Percentiles rank a stretch among this genome's conserved stretches.
phyloP scores from a whole-genome alignment of 2,329 filamentous ascomycete genomes.

The Penicillium digitatum region DNA sequence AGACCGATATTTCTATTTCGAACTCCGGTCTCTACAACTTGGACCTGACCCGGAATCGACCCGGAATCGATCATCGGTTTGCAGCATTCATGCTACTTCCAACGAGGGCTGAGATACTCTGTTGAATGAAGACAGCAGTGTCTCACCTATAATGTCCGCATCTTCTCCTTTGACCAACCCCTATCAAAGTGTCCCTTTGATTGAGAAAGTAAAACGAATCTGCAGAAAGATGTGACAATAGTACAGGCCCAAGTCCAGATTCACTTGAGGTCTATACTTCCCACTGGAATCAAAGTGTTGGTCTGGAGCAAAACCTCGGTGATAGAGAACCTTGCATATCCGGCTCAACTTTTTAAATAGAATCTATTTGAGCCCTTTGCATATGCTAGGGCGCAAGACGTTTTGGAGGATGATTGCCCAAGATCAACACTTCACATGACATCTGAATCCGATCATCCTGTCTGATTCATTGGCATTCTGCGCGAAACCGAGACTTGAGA shows the following conservation, averaged over 20 bases:
- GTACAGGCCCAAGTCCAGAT: not conserved
- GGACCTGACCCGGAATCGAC: too few relatives aligned
- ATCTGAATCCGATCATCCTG: not conserved
- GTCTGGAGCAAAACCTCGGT: not conserved
- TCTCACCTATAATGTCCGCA: not conserved
- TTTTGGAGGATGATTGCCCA: not conserved
- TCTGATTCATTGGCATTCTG: not conserved
- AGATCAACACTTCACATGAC: not conserved
- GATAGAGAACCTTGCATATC: slow-evolving; percentile 1
- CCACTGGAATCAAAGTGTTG: not conserved
- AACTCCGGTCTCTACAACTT: too few relatives aligned
- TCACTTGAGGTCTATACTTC: not conserved
- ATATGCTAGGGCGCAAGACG: too few relatives aligned
- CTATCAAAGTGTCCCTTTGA: not conserved
- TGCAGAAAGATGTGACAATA: not conserved
- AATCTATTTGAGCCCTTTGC: not conserved
- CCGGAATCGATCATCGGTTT: too few relatives aligned
- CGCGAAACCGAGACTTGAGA: not conserved
- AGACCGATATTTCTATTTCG: not conserved
- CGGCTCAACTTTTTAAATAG: not conserved
- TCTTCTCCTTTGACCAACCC: not conserved
- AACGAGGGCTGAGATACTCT: not conserved
- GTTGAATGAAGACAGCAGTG: not conserved
- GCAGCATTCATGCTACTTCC: not conserved
- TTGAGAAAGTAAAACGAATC: not conserved